Base-by-base conservation (phyloP, 495 filamentous ascomycete species). In the Astrothelium macrocarpum region DNA sequence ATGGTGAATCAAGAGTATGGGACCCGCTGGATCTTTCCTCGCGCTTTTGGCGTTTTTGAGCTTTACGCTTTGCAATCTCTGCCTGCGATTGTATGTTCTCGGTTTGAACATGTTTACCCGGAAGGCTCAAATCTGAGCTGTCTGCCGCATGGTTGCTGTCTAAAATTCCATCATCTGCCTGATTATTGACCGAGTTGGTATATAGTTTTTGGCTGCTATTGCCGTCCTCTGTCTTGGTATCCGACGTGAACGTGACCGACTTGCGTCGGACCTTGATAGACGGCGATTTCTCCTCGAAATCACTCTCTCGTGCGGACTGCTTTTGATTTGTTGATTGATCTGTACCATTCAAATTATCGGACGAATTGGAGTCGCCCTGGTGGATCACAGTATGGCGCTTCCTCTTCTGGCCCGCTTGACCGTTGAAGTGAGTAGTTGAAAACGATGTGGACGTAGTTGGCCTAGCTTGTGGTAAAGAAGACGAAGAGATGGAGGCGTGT, bases 171-270 rank as follows among this genome's bases (percentile, higher is more conserved):
- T 67, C 45, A 59, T 64, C 67, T 39, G 72, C 72, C 63, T 80
- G 76, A 23, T 74, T 67, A 36, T 69, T 64, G 25, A 73, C 68
- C 79, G 77, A 82, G 60, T 75, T 68, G 59, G 76, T 75, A 69
- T 78, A 82, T 26, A 79, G 71, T 53, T 75, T 66, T 59, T 76
- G 76, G 25, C 75, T 73, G 65, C 77, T 80, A 58, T 78, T 76
- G 20, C 79, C 83, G 68, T 87, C 83, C 53, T 80, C 73, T 39
- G 76, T 80, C 74, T 90, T 90, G 7, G 83, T 82, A 32, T 87
- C 87, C 26, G 84, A 78, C 0, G 87, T 84, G 71, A 95, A 96
- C 10, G 88, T 84, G 29, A 95, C 90, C 1, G 87, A 86, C 74
- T 93, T 95, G 58, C 74, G 76, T 34, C 73, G 77, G 60, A 67